A percentile compares a stretch with the other conserved stretches of the same genome.
Conservation (phyloP, 164 flowering plant species). For the Stephania cephalantha region DNA sequence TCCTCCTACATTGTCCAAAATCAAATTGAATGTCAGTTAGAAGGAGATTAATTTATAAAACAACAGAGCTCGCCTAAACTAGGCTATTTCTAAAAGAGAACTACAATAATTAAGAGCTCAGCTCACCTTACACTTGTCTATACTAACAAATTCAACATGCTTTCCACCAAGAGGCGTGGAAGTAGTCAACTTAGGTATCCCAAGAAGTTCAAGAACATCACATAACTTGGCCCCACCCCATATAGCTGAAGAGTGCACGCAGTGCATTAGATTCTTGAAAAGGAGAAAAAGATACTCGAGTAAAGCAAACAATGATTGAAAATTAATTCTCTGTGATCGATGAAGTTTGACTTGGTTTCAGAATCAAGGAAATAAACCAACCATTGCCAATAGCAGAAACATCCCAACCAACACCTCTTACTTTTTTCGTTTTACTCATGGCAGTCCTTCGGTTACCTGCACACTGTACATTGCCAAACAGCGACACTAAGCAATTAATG, state of each 20-base stretch:
- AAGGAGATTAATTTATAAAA: slow-evolving; percentile 8
- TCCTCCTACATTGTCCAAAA: slow-evolving; percentile 60
- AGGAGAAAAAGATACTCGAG: neutral
- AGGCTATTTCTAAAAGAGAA: neutral
- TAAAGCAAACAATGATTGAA: too few relatives aligned
- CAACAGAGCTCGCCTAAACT: slow-evolving; percentile 2
- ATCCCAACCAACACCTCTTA: slow-evolving; percentile 98
- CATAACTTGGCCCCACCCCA: slow-evolving; percentile 96
- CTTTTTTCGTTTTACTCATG: slow-evolving; percentile 75
- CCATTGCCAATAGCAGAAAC: slow-evolving; percentile 93
- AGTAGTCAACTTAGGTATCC: slow-evolving; percentile 54
- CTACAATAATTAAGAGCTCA: slow-evolving; percentile 7
- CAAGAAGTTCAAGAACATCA: slow-evolving; percentile 86
- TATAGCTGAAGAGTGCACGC: slow-evolving; percentile 43
- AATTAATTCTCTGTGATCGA: neutral
- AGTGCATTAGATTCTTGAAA: slow-evolving; percentile 1
- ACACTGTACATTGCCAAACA: slow-evolving; percentile 45
- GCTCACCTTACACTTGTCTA: slow-evolving; percentile 88
- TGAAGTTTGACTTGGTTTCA: neutral
- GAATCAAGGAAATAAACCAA: slow-evolving; percentile 21
- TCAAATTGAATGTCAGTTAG: neutral
- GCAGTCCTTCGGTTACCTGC: slow-evolving; percentile 99
- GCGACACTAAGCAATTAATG: slow-evolving; percentile 10
- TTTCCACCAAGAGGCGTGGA: slow-evolving; percentile 66
- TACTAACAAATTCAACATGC: slow-evolving; percentile 92